phyloP scores from a whole-genome alignment of 2,329 filamentous ascomycete species.

The Tolypocladium sp. region DNA sequence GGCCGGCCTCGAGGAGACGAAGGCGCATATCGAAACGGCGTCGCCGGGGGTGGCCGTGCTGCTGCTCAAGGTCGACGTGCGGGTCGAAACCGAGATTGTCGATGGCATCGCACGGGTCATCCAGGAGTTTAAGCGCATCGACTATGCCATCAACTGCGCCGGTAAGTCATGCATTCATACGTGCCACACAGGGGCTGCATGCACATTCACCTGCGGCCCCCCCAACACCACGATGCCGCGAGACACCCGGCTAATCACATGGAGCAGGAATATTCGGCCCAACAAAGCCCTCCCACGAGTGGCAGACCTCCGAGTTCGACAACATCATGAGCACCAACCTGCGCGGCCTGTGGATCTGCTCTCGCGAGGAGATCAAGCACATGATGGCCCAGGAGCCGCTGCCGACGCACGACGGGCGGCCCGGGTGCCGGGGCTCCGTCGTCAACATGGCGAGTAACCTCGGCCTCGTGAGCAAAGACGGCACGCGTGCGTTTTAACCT shows the following conservation, averaged over 20 bases:
- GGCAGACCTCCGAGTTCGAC: slow-evolving; percentile 29
- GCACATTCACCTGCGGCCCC: not conserved
- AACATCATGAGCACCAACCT: slow-evolving; percentile 31
- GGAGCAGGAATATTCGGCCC: slow-evolving; percentile 26
- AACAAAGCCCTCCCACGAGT: slow-evolving; percentile 24
- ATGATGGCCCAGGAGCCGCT: slow-evolving; percentile 34
- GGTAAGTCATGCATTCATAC: slow-evolving; percentile 18
- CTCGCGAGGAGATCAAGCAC: slow-evolving; percentile 28
- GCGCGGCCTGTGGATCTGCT: slow-evolving; percentile 34
- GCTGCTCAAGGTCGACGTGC: slow-evolving; percentile 22
- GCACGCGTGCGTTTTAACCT: slow-evolving; percentile 23
- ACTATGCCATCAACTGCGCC: slow-evolving; percentile 37
- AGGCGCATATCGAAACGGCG: not conserved
- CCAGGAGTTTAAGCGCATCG: slow-evolving; percentile 26
- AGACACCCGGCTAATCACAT: not conserved
- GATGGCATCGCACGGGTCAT: slow-evolving; percentile 21
- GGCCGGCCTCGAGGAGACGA: slow-evolving; percentile 21
- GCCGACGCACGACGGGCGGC: slow-evolving; percentile 31
- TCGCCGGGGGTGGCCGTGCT: slow-evolving; percentile 2
- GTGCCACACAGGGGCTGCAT: not conserved
- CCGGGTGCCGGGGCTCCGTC: slow-evolving; percentile 25
- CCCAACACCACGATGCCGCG: not conserved
- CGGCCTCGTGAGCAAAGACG: slow-evolving; percentile 29
- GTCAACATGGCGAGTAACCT: slow-evolving; percentile 36
- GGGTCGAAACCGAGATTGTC: slow-evolving; percentile 22